Conservation (phyloP, 805 yeast species). For the Monosporozyma solicola region DNA sequence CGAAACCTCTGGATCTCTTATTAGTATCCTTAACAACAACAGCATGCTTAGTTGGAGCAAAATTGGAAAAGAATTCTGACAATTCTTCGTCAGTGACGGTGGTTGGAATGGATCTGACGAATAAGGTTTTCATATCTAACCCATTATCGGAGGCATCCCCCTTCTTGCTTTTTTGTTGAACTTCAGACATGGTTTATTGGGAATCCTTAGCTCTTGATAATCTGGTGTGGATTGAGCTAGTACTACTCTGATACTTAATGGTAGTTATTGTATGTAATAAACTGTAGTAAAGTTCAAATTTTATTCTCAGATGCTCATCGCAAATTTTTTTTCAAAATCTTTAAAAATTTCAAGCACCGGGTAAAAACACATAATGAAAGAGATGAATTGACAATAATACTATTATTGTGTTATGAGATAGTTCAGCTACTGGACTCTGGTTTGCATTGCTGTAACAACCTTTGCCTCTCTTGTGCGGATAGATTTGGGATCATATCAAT, state of each 20-base stretch:
- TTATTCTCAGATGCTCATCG: conserved; percentile 2
- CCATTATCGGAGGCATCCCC: conserved; percentile 16
- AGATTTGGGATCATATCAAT: conserved; percentile 43
- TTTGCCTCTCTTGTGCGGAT: conserved; percentile 38
- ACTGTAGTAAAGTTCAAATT: not conserved
- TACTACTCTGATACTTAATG: not conserved
- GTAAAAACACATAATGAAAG: not conserved
- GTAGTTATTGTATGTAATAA: not conserved
- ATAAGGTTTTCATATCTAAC: conserved; percentile 49
- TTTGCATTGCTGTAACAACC: conserved; percentile 41
- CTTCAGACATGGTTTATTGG: conserved; percentile 3
- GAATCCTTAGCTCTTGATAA: not conserved
- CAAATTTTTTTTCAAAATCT: conserved; percentile 1
- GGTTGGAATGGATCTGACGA: conserved; percentile 77
- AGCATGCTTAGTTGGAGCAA: conserved; percentile 93
- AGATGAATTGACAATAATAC: not conserved
- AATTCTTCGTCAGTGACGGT: conserved; percentile 76
- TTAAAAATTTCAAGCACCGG: conserved; percentile 2
- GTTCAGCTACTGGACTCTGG: not conserved
- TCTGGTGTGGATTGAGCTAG: not conserved
- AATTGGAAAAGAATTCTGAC: conserved; percentile 77
- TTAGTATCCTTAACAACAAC: conserved; percentile 75
- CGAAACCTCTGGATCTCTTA: conserved; percentile 83
- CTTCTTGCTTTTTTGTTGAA: not conserved
- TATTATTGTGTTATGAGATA: not conserved